These are phyloP conservation scores for Rhizophora apiculata DNA, from an alignment of 345 rosid species.

Conservation along the genomic window DNA sequence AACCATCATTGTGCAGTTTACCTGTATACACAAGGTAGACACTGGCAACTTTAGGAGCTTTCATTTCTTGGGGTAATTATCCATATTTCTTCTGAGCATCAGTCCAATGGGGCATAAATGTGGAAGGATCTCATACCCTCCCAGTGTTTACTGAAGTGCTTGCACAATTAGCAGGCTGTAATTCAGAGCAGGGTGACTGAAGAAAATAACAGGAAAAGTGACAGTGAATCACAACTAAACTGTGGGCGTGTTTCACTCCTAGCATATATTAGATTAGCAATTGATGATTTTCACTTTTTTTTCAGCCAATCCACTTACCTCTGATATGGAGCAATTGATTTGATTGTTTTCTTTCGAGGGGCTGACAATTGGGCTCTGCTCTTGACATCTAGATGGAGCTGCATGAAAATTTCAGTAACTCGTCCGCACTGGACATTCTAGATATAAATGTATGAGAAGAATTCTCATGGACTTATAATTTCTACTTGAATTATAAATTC, in stretches of 20 bases:
- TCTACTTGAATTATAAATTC: no score
- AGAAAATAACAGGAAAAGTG: conserved; percentile 27
- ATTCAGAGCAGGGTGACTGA: conserved; percentile 35
- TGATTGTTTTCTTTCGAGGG: conserved; percentile 31
- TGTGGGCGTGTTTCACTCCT: background rate
- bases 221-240: conserved; percentile 6
- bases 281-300: background rate
- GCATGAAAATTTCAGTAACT: conserved; percentile 11
- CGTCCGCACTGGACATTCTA: background rate
- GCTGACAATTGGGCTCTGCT: conserved; percentile 31
- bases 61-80: background rate
- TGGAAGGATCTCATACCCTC: conserved; percentile 27
- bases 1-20: conserved; percentile 19
- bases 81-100: background rate
- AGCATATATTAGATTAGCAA: background rate
- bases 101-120: background rate
- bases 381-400: conserved; percentile 27
- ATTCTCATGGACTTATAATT: no score
- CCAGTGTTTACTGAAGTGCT: conserved; percentile 25
- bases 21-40: conserved; percentile 22
- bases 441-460: no score
- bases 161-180: conserved; percentile 27
- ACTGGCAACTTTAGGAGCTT: background rate
- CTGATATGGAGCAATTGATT: conserved; percentile 26
- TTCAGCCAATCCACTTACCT: conserved; percentile 36